Percentiles rank a stretch among this genome's conserved stretches.
Evolutionary conservation across 306 rosid species (phyloP).

Genomic region (Alnus rubra): DNA sequence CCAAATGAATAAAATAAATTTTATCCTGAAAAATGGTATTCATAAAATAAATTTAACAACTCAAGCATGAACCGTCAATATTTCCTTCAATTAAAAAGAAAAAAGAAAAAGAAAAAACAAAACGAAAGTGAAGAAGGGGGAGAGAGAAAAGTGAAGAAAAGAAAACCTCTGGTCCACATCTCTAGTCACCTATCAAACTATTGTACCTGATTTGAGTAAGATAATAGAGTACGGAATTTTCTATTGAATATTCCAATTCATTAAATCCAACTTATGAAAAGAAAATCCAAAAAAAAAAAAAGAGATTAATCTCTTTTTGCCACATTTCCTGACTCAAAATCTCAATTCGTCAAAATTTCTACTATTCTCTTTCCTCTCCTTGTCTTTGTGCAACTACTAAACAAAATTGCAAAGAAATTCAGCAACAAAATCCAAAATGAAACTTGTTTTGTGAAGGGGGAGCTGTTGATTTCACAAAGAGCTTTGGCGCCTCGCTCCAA

Average conservation of each 20-base stretch:
- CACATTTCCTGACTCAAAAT: neutral
- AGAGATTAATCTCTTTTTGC: neutral
- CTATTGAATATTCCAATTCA: neutral
- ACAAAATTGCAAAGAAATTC: constrained; percentile 13
- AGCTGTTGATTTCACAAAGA: constrained; percentile 74
- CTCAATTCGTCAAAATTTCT: neutral
- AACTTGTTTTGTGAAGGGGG: constrained; percentile 68
- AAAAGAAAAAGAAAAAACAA: too few relatives aligned
- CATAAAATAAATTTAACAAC: too few relatives aligned
- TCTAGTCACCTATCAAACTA: too few relatives aligned
- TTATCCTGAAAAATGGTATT: too few relatives aligned
- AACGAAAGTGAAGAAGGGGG: too few relatives aligned
- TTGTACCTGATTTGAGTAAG: neutral
- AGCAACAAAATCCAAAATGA: neutral
- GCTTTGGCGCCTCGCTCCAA: constrained; percentile 93
- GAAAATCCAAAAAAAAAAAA: neutral
- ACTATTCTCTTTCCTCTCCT: neutral
- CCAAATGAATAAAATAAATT: too few relatives aligned
- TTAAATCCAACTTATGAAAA: neutral
- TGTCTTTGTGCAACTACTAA: constrained; percentile 8
- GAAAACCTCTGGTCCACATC: neutral
- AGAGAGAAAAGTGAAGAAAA: neutral
- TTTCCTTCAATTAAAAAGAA: too few relatives aligned
- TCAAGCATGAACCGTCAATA: too few relatives aligned
- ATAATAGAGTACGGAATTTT: neutral